phyloP scores from a whole-genome alignment of 2,329 filamentous ascomycete genomes.

The Plectosphaerella plurivora region DNA sequence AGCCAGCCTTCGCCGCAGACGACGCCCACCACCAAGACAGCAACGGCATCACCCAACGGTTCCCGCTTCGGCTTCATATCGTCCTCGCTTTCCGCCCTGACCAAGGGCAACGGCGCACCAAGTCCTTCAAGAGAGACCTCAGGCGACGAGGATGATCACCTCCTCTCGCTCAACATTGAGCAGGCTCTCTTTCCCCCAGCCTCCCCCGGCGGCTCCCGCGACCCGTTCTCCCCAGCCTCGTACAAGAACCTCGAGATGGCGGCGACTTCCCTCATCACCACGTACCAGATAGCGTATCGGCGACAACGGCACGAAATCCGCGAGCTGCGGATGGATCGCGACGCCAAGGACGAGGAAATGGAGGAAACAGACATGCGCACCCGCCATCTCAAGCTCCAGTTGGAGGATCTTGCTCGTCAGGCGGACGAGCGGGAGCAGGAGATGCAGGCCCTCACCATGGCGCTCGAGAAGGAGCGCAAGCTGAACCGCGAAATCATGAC shows the following conservation, averaged over 20 bases:
- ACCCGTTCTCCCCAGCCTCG: constrained; percentile 52
- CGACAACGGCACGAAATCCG: constrained; percentile 43
- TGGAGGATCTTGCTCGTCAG: constrained; percentile 53
- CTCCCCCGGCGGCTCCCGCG: constrained; percentile 31
- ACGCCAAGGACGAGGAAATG: constrained; percentile 48
- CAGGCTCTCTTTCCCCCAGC: constrained; percentile 46
- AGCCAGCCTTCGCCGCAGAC: constrained; percentile 7
- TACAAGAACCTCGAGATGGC: constrained; percentile 59
- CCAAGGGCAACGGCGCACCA: constrained; percentile 24
- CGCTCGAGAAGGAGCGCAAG: constrained; percentile 47
- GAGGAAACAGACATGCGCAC: constrained; percentile 49
- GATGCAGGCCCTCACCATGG: constrained; percentile 45
- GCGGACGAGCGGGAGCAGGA: constrained; percentile 49
- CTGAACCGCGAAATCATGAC: constrained; percentile 32
- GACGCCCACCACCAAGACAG: constrained; percentile 26
- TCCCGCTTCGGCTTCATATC: constrained; percentile 43
- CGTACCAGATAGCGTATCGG: constrained; percentile 56
- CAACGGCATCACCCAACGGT: constrained; percentile 18
- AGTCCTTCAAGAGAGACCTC: constrained; percentile 14
- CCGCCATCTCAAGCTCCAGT: constrained; percentile 51
- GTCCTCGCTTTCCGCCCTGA: constrained; percentile 40
- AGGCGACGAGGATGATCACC: constrained; percentile 40
- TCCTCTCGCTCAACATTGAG: constrained; percentile 51
- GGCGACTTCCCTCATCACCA: constrained; percentile 48
- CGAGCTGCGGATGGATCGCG: constrained; percentile 49